Base-by-base conservation (phyloP, 192 early-diverging fungal genomes). In the Coemansia reversa region DNA sequence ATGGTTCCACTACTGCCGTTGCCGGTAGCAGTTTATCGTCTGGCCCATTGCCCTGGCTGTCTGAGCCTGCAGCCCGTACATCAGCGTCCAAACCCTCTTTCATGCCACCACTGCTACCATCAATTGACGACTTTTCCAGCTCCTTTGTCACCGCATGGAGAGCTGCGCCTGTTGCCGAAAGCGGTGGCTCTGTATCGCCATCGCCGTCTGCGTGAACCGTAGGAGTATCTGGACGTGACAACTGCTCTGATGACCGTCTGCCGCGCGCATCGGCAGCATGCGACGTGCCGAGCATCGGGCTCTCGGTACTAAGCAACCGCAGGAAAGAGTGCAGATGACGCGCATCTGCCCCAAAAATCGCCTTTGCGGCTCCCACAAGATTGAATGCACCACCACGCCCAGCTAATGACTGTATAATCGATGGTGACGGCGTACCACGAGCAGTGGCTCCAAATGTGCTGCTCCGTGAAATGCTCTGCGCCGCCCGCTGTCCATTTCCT, bases 401-500 rank as follows among this genome's bases (percentile, higher is more conserved):
- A 12, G 71, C 67, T 66, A 81, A 49, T 54, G 79, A 64, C 66
- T 81, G 79, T 48, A 81, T 81, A 25, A 81, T 81, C 4, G 79
- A 81, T 27, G 79, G 79, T 23, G 79, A 81, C 3, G 79, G 79
- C 42, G 69, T 66, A 30, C 79, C 74, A 3, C 79, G 73, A 9
- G 79, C 79, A 1, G 79, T 72, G 11, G 79, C 69, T 11, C 79
- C 79, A 66, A 81, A 81, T 7, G 72, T 81, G 63, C 72, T 75
- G 0, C 69, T 66, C 39, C 79, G 69, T 20, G 73, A 67, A 25
- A 81, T 75, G 16, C 42, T 56, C 70, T 75, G 79, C 42, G 60
- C 14, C 2, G 65, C 47, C 25, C 52, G 65, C 4, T 53, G 57
- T 45, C 22, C 28, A 47, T 60, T 45, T 29, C 54, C 61, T 25